Conservation (phyloP, 306 rosid genomes). For the Cicer chorassanicum region DNA sequence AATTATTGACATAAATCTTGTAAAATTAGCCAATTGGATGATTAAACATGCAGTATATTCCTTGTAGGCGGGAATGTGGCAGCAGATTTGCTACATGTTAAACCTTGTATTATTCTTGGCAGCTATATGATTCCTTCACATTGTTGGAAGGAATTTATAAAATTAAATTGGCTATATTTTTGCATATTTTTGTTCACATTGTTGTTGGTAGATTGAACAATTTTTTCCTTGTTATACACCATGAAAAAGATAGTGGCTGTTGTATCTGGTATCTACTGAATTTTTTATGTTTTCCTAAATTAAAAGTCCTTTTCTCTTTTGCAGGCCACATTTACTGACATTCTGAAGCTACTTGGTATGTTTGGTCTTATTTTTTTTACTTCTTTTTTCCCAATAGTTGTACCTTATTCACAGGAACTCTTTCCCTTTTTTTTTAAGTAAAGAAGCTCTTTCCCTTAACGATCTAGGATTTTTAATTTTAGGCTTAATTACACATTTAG, state of each 20-base stretch:
- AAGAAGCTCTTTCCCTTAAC: constrained; percentile 1
- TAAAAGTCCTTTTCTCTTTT: constrained; percentile 36
- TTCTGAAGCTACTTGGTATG: constrained; percentile 88
- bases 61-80: constrained; percentile 32
- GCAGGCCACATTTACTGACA: constrained; percentile 99
- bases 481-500: neutral
- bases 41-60: constrained; percentile 22
- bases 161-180: constrained; percentile 7
- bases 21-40: constrained; percentile 2
- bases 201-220: constrained; percentile 12
- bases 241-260: neutral
- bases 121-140: neutral
- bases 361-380: constrained; percentile 7
- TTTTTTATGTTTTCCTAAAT: constrained; percentile 1
- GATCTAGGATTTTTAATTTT: constrained; percentile 15
- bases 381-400: neutral
- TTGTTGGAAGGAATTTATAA: constrained; percentile 19
- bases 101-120: constrained; percentile 20
- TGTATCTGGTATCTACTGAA: neutral
- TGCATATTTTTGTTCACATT: constrained; percentile 5
- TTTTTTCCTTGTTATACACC: constrained; percentile 23
- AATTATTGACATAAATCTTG: constrained; percentile 32
- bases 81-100: constrained; percentile 22
- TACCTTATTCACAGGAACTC: neutral
- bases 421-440: too few relatives aligned